Evolutionary conservation across 345 rosid genomes (phyloP), one percentile per base, ranked within the genome.

Genomic region (Salix suchowensis): DNA sequence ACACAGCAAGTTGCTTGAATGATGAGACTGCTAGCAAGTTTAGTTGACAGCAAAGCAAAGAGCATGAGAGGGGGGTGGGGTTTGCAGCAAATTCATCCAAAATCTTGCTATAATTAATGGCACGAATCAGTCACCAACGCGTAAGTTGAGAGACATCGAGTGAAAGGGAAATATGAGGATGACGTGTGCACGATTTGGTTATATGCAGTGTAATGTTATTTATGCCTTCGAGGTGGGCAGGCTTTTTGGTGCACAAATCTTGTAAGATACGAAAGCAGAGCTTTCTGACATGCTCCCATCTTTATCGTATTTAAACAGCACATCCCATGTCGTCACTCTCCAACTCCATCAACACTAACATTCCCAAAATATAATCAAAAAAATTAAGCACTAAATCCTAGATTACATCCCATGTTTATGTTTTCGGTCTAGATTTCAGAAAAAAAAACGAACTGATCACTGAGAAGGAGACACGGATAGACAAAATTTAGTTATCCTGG

Each of bases 201-300:
- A 46, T 46, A 46, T 46, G 52, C 14, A 46, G 19, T 46, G 52
- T 46, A 12, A 46, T 44, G 50, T 44, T 12, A 4, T 82, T 85
- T 70, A 75, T 69, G 78, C 66, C 52, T 75, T 78, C 80, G 87
- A 82, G 85, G 77, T 26, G 73, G 82, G 71, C 70, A 21, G 64
- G 64, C 71, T 50, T 66, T 32, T 68, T 68, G 77, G 28, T 65
- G 65, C 74, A 72, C 67, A 76, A 78, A 80, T 77, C 85, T 84
- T 87, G 87, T 70, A 67, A 64, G 76, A 80, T 80, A 87, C 87
- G 88, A 82, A 84, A 85, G 4, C 80, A 74, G 68, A 50, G 60
- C 75, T 58, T 28, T 76, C 84, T 77, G 75, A 76, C 84, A 65
- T 16, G 28, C 64, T 60, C 77, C 68, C 77, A 54, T 78, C 73